These are phyloP conservation scores for Heliamphora exappendiculata DNA, from an alignment of 148 eudicot species.

Conservation along the genomic window DNA sequence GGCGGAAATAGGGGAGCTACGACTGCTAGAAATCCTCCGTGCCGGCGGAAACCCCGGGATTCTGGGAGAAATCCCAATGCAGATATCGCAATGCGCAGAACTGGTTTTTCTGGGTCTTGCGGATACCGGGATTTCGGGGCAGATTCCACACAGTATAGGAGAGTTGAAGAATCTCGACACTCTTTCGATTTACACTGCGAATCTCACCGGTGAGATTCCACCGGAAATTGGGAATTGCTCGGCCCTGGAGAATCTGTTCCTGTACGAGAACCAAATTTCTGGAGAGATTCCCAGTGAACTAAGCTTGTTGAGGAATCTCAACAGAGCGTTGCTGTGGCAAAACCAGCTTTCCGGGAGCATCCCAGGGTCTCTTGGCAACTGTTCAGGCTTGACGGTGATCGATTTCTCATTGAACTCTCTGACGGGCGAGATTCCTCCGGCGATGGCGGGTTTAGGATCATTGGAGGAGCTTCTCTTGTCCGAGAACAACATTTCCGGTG, in stretches of 20 bases:
- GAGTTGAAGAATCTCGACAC: conserved; percentile 28
- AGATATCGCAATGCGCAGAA: conserved; percentile 28
- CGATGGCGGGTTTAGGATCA: conserved; percentile 14
- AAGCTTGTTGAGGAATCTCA: conserved; percentile 20
- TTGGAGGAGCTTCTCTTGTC: conserved; percentile 33
- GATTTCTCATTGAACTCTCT: conserved; percentile 33
- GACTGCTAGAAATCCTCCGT: conserved; percentile 24
- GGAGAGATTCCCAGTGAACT: conserved; percentile 22
- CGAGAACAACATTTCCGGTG: conserved; percentile 22
- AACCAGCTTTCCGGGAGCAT: conserved; percentile 27
- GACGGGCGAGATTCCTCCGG: conserved; percentile 21
- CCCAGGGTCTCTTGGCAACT: conserved; percentile 27
- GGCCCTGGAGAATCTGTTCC: conserved; percentile 21
- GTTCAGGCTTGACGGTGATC: conserved; percentile 17
- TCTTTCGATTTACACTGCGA: conserved; percentile 32
- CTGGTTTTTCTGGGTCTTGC: conserved; percentile 29
- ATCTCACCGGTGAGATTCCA: conserved; percentile 31
- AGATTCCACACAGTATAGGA: conserved; percentile 24
- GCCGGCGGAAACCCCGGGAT: conserved; percentile 32
- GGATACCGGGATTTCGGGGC: conserved; percentile 30
- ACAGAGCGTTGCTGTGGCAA: conserved; percentile 28
- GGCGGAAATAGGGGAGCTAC: conserved; percentile 18
- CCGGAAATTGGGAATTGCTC: conserved; percentile 23
- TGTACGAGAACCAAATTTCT: conserved; percentile 26
- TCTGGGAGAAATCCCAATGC: conserved; percentile 30